Base-by-base conservation (phyloP, 495 filamentous ascomycete genomes). In the Neurospora sp. region DNA sequence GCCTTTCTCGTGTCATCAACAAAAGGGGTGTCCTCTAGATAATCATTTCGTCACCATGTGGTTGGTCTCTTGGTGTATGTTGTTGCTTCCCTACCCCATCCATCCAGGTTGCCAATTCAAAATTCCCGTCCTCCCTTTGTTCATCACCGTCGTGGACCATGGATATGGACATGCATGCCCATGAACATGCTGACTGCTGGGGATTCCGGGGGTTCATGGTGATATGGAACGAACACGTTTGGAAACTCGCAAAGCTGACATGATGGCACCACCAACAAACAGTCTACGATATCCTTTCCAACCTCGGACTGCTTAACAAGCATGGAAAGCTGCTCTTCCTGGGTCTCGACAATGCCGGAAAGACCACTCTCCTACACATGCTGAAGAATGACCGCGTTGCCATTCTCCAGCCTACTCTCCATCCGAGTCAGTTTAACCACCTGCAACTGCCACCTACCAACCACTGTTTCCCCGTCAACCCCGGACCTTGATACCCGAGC, bases 321-420 rank as follows among this genome's bases (percentile, higher is more conserved):
- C 93, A 97, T 81, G 93, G 92, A 75, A 96, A 97, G 88, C 89
- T 97, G 62, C 89, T 97, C 71, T 96, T 96, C 83, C 90, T 97
- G 66, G 94, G 95, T 74, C 91, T 98, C 73, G 96, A 99, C 83
- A 97, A 98, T 88, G 96, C 96, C 69, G 96, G 95, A 82, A 98
- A 99, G 87, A 99, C 96, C 24, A 98, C 96, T 39, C 84, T 95
- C 71, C 83, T 96, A 76, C 92, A 95, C 82, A 94, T 96, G 94
- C 82, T 96, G 81, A 97, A 98, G 92, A 98, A 97, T 83, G 94
- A 98, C 85, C 91, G 94, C 80, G 94, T 98, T 74, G 94, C 95
- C 72, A 93, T 97, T 78, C 87, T 98, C 70, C 92, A 93, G 83
- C 96, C 95, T 69, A 97, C 92, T 72, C 86, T 94, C 69, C 93